Conservation (phyloP, 129 eudicot species). For the Ambrosia artemisiifolia region DNA sequence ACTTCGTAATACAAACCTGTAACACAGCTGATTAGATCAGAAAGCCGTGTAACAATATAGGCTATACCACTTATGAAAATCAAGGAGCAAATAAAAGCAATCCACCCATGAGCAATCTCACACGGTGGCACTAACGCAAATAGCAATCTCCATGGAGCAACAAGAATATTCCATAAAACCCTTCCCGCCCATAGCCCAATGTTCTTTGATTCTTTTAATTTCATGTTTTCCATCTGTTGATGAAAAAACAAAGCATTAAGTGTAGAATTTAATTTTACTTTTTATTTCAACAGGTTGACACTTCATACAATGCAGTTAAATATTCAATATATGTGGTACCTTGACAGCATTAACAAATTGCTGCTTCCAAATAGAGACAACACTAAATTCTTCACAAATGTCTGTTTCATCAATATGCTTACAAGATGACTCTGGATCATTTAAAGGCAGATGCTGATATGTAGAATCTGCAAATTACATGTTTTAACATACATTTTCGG, state of each 20-base stretch:
- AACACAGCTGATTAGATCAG: slow-evolving; percentile 86
- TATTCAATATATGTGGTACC: slow-evolving; percentile 43
- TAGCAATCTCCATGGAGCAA: slow-evolving; percentile 74
- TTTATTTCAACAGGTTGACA: slow-evolving; percentile 5
- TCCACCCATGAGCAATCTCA: slow-evolving; percentile 96
- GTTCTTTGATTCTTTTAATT: slow-evolving; percentile 36
- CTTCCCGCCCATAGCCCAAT: slow-evolving; percentile 31
- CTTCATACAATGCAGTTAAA: not conserved
- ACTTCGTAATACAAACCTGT: slow-evolving; percentile 47
- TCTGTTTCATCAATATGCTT: slow-evolving; percentile 23
- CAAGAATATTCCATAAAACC: slow-evolving; percentile 55
- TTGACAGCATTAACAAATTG: slow-evolving; percentile 63
- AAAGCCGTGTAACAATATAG: slow-evolving; percentile 67
- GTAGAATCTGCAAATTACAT: slow-evolving; percentile 45
- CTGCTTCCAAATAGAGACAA: slow-evolving; percentile 64
- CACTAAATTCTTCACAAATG: slow-evolving; percentile 18
- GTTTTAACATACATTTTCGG: not conserved
- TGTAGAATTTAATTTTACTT: not conserved
- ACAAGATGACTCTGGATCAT: slow-evolving; percentile 48
- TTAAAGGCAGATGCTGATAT: slow-evolving; percentile 53
- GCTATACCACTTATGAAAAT: slow-evolving; percentile 83
- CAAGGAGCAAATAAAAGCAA: slow-evolving; percentile 75
- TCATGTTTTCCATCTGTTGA: slow-evolving; percentile 46
- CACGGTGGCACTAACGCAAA: slow-evolving; percentile 95
- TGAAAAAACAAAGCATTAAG: not conserved